Conservation (phyloP, 331 rosid genomes). For the Cydonia oblonga region DNA sequence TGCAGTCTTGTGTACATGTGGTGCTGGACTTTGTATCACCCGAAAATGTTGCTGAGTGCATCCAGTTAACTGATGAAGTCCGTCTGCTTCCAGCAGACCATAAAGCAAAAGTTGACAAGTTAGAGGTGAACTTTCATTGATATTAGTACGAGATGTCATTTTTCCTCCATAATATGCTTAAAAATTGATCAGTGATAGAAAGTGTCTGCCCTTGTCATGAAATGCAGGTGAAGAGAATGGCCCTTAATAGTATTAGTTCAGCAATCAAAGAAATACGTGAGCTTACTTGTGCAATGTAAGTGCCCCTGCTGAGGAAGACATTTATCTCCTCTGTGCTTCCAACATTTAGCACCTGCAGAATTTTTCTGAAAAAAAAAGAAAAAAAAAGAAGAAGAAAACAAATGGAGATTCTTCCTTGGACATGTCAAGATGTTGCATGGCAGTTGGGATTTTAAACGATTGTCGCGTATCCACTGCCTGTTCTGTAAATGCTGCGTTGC, state of each 20-base stretch:
- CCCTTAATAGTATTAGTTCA: conserved; percentile 51
- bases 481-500: conserved; percentile 2
- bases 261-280: conserved; percentile 76
- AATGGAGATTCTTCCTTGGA: conserved; percentile 18
- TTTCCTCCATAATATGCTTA: background rate
- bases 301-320: conserved; percentile 8
- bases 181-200: conserved; percentile 8
- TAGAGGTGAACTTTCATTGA: conserved; percentile 44
- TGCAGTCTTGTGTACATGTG: conserved; percentile 88
- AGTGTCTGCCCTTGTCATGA: conserved; percentile 8
- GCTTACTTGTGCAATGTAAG: conserved; percentile 64
- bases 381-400: no score
- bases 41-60: conserved; percentile 61
- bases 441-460: conserved; percentile 4
- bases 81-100: conserved; percentile 68
- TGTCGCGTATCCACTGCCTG: background rate
- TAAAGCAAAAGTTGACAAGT: conserved; percentile 61
- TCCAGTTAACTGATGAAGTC: conserved; percentile 59
- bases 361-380: background rate
- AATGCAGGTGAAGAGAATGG: conserved; percentile 78
- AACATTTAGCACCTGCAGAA: background rate
- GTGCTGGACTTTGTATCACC: conserved; percentile 80
- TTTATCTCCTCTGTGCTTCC: background rate
- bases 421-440: conserved; percentile 15
- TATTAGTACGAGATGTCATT: background rate